Evolutionary conservation across 179 eudicot species (phyloP).

Genomic region (Spinacia oleracea): DNA sequence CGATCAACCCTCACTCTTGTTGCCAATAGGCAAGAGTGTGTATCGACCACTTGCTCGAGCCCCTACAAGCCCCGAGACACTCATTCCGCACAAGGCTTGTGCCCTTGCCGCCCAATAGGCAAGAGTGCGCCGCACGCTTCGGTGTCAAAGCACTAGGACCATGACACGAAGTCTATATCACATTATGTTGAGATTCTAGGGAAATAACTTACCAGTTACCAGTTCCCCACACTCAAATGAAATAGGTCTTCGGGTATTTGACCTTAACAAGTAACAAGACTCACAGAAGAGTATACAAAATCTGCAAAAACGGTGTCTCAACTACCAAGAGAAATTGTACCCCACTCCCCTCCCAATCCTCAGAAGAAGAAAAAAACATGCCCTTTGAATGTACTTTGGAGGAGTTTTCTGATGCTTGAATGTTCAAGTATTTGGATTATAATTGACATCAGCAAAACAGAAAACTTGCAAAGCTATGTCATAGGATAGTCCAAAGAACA

Average conservation of each 20-base stretch:
- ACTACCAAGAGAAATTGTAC: background rate
- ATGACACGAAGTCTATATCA: background rate
- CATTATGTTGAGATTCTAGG: background rate
- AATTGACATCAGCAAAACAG: background rate
- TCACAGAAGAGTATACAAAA: background rate
- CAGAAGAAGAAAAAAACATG: background rate
- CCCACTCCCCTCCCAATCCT: background rate
- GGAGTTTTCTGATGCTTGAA: background rate
- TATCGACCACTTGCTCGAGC: too few relatives aligned
- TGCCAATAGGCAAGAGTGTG: too few relatives aligned
- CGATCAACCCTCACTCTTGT: too few relatives aligned
- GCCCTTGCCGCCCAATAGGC: too few relatives aligned
- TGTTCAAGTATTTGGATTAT: background rate
- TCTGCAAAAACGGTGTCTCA: background rate
- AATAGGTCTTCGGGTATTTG: background rate
- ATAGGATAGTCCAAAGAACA: background rate
- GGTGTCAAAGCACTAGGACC: too few relatives aligned
- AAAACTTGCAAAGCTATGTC: background rate
- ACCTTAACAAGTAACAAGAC: background rate
- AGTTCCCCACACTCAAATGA: background rate
- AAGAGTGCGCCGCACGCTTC: too few relatives aligned
- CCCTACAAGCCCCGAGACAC: too few relatives aligned
- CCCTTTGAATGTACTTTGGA: background rate
- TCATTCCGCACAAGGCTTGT: too few relatives aligned
- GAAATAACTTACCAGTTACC: background rate